Evolutionary conservation across 2,329 filamentous ascomycete genomes (phyloP).

Genomic region (Aplosporella prunicola): DNA sequence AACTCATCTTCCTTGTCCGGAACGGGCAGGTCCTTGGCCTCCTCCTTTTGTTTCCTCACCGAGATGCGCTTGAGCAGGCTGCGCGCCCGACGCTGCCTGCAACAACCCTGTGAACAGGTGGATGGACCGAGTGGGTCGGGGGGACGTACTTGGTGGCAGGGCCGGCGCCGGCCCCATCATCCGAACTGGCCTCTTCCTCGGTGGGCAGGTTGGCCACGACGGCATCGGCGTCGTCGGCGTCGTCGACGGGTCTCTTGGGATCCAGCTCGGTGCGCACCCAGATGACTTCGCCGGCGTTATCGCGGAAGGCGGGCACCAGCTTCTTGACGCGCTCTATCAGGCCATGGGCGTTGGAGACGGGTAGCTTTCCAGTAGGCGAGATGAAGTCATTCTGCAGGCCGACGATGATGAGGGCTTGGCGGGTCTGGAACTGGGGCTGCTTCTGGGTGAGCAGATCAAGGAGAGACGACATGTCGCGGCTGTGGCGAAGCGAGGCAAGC

Average conservation of each 20-base stretch:
- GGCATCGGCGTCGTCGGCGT: slow-evolving; percentile 36
- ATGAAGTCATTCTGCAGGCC: slow-evolving; percentile 91
- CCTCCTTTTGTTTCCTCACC: slow-evolving; percentile 18
- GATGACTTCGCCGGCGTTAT: slow-evolving; percentile 58
- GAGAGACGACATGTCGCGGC: slow-evolving; percentile 32
- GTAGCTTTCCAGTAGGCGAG: slow-evolving; percentile 55
- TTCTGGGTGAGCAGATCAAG: slow-evolving; percentile 37
- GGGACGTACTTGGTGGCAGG: slow-evolving; percentile 21
- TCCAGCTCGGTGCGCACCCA: slow-evolving; percentile 77
- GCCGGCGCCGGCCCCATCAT: slow-evolving; percentile 20
- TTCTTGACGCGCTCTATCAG: slow-evolving; percentile 59
- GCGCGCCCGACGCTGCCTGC: slow-evolving; percentile 21
- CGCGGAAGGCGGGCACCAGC: slow-evolving; percentile 64
- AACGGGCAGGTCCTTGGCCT: neutral
- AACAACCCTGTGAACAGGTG: no score
- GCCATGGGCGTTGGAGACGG: slow-evolving; percentile 52
- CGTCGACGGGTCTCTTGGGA: slow-evolving; percentile 48
- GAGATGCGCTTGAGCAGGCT: slow-evolving; percentile 29
- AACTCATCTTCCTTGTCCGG: slow-evolving; percentile 34
- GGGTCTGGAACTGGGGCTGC: slow-evolving; percentile 45
- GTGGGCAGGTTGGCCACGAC: slow-evolving; percentile 32
- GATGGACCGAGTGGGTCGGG: slow-evolving; percentile 19
- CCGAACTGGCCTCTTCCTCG: slow-evolving; percentile 23
- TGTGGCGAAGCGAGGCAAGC: no score
- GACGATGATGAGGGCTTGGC: slow-evolving; percentile 67